These are phyloP conservation scores for Stentor roeselii DNA, from an alignment of 73 alveolate genomes.

Conservation along the genomic window DNA sequence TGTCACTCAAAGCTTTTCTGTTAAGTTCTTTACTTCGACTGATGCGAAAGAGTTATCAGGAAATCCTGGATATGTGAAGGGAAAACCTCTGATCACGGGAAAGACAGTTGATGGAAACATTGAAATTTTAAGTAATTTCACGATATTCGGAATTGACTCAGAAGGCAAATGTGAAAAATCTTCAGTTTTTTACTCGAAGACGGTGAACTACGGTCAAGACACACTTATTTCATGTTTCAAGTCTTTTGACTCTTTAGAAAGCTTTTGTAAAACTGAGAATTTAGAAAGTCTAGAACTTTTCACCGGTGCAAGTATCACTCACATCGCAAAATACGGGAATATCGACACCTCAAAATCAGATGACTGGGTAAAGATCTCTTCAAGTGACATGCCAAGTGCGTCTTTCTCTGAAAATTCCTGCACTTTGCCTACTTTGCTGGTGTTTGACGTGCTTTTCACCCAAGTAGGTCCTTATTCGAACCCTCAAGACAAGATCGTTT, in stretches of 20 bases:
- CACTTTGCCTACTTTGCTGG: neutral
- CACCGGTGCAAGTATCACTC: neutral
- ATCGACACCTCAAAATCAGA: neutral
- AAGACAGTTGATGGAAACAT: neutral
- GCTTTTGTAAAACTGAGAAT: no score
- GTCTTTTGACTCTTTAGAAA: no score
- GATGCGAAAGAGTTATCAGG: neutral
- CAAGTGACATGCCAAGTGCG: neutral
- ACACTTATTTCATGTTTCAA: neutral
- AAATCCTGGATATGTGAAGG: conserved; percentile 18
- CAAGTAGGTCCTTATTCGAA: neutral
- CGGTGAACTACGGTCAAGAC: conserved; percentile 3
- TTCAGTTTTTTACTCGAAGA: neutral
- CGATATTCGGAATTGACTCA: neutral
- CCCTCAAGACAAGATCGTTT: conserved; percentile 9
- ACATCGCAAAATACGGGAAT: neutral
- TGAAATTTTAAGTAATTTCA: no score
- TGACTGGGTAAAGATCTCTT: neutral
- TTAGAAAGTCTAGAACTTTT: no score
- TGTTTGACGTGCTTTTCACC: neutral
- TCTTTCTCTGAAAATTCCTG: neutral
- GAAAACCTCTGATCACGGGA: neutral
- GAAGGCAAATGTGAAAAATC: neutral
- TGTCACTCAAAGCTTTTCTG: conserved; percentile 13
- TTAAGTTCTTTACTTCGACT: neutral